These are phyloP conservation scores for Cylindrotheca closterium DNA, from an alignment of 108 stramenopile genomes.

Conservation along the genomic window DNA sequence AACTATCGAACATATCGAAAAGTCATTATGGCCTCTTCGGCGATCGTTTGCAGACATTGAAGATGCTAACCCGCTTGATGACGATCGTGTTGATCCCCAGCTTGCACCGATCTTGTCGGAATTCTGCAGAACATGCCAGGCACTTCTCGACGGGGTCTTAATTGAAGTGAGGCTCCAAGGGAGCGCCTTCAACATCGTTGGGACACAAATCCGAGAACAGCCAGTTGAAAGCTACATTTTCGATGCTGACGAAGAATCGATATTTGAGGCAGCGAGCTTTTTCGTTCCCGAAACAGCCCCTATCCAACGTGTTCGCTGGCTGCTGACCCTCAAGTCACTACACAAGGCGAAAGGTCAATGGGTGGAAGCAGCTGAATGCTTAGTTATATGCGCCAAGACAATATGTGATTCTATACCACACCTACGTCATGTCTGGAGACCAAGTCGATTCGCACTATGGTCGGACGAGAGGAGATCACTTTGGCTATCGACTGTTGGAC, in stretches of 20 bases:
- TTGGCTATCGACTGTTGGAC: slow-evolving; percentile 71
- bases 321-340: slow-evolving; percentile 62
- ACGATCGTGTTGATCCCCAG: slow-evolving; percentile 81
- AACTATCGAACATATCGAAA: slow-evolving; percentile 56
- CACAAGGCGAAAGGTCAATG: slow-evolving; percentile 80
- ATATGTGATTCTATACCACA: slow-evolving; percentile 70
- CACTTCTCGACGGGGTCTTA: slow-evolving; percentile 82
- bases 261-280: slow-evolving; percentile 81
- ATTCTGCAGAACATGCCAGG: slow-evolving; percentile 81
- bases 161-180: slow-evolving; percentile 76
- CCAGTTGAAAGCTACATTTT: slow-evolving; percentile 30
- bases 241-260: slow-evolving; percentile 90
- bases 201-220: slow-evolving; percentile 27
- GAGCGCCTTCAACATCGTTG: slow-evolving; percentile 28
- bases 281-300: slow-evolving; percentile 71
- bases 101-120: slow-evolving; percentile 59
- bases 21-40: slow-evolving; percentile 78
- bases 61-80: slow-evolving; percentile 82
- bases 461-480: slow-evolving; percentile 56
- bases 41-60: slow-evolving; percentile 82
- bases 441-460: slow-evolving; percentile 73
- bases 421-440: slow-evolving; percentile 67
- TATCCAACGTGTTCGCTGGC: slow-evolving; percentile 75
- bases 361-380: slow-evolving; percentile 81
- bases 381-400: slow-evolving; percentile 68